Conservation (phyloP, 371 early-diverging fungal species). For the Rhizopus sp. region DNA sequence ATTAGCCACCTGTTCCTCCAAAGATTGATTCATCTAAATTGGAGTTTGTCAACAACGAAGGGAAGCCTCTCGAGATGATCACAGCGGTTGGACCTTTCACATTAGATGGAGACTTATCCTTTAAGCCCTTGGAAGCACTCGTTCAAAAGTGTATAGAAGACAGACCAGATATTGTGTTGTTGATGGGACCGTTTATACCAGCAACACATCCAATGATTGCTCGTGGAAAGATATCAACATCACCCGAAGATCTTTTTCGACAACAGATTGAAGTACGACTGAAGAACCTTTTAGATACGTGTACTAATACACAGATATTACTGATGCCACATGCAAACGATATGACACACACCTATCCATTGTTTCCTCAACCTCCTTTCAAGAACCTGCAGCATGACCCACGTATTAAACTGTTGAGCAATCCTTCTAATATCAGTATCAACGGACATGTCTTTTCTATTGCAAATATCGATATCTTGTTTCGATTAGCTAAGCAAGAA, state of each 20-base stretch:
- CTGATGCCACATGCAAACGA: slow-evolving; percentile 81
- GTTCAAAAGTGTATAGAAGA: slow-evolving; percentile 56
- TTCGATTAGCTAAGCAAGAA: slow-evolving; percentile 68
- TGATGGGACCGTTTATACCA: slow-evolving; percentile 89
- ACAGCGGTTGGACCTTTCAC: slow-evolving; percentile 88
- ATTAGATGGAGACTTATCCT: slow-evolving; percentile 70
- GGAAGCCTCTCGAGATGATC: slow-evolving; percentile 63
- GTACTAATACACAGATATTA: slow-evolving; percentile 53
- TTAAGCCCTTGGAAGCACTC: slow-evolving; percentile 78
- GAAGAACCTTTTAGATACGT: slow-evolving; percentile 41
- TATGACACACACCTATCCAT: slow-evolving; percentile 64
- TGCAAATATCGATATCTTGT: slow-evolving; percentile 71
- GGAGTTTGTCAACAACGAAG: slow-evolving; percentile 17
- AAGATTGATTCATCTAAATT: slow-evolving; percentile 30
- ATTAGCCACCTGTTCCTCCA: slow-evolving; percentile 39
- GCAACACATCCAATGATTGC: slow-evolving; percentile 64
- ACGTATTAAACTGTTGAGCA: slow-evolving; percentile 64
- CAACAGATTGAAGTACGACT: slow-evolving; percentile 56
- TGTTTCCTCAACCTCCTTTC: slow-evolving; percentile 86
- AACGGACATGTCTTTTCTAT: slow-evolving; percentile 80
- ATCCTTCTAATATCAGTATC: slow-evolving; percentile 80
- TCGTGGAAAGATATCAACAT: slow-evolving; percentile 54
- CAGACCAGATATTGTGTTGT: slow-evolving; percentile 76
- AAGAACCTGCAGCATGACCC: slow-evolving; percentile 24
- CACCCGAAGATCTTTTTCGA: slow-evolving; percentile 70